Evolutionary conservation across 208 protist species (phyloP).

Genomic region (Wallacemonas collosoma): DNA sequence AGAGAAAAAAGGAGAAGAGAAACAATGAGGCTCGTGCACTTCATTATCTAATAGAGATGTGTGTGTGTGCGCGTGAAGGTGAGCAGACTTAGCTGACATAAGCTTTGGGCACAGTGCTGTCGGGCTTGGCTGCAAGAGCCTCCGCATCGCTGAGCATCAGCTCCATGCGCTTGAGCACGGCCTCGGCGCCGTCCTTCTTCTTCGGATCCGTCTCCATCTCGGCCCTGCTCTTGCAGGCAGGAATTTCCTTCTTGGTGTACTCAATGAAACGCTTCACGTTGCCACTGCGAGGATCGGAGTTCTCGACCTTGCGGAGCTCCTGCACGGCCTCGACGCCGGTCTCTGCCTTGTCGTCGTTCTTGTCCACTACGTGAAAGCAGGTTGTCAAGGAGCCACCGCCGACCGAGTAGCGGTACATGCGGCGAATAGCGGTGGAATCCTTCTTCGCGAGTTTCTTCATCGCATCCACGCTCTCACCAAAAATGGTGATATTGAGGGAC

Average conservation of each 20-base stretch:
- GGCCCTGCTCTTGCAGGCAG: slow-evolving; percentile 45
- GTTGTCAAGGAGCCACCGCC: slow-evolving; percentile 54
- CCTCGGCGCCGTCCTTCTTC: slow-evolving; percentile 41
- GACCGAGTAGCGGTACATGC: slow-evolving; percentile 71
- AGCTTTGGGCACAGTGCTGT: slow-evolving; percentile 40
- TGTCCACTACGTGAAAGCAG: slow-evolving; percentile 42
- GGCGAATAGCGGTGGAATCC: slow-evolving; percentile 39
- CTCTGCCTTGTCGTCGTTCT: slow-evolving; percentile 31
- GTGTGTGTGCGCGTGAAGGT: not conserved
- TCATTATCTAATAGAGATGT: not conserved
- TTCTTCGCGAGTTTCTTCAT: slow-evolving; percentile 55
- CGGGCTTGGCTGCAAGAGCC: slow-evolving; percentile 46
- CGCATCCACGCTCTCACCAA: slow-evolving; percentile 45
- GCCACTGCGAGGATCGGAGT: slow-evolving; percentile 71
- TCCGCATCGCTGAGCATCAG: slow-evolving; percentile 82
- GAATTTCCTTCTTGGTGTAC: slow-evolving; percentile 66
- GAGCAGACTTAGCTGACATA: slow-evolving; percentile 31
- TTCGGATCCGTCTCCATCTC: slow-evolving; percentile 33
- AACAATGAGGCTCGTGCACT: not conserved
- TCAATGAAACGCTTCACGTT: slow-evolving; percentile 82
- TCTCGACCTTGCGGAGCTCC: slow-evolving; percentile 50
- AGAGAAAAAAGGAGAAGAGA: slow-evolving; percentile 9
- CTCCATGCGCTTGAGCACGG: slow-evolving; percentile 65
- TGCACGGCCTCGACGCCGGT: slow-evolving; percentile 35
- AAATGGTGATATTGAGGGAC: slow-evolving; percentile 57